Percentiles rank a stretch among this genome's conserved stretches.
Conservation (phyloP, 306 rosid genomes). For the Acacia melanoxylon region DNA sequence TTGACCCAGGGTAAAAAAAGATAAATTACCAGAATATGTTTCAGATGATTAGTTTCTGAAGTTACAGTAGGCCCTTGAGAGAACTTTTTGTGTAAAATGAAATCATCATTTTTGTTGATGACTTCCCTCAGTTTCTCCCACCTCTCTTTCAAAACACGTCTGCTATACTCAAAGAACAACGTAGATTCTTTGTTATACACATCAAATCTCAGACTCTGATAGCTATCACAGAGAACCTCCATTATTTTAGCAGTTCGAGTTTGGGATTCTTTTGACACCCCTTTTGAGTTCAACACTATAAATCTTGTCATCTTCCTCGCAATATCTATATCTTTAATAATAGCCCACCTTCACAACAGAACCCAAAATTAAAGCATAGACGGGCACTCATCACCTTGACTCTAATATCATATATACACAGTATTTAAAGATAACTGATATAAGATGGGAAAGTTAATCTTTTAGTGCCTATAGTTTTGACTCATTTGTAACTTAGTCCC, state of each 20-base stretch:
- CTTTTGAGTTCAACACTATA: conserved; percentile 58
- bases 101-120: conserved; percentile 30
- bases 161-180: conserved; percentile 44
- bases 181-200: conserved; percentile 9
- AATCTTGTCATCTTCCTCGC: conserved; percentile 64
- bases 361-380: not conserved
- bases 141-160: conserved; percentile 50
- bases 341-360: conserved; percentile 59
- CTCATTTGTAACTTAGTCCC: too few species aligned
- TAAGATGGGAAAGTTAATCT: too few species aligned
- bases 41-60: conserved; percentile 49
- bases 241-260: conserved; percentile 64
- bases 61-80: conserved; percentile 45
- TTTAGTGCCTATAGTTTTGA: too few species aligned
- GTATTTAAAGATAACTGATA: not conserved
- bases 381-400: not conserved
- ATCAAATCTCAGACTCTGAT: not conserved
- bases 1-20: not conserved
- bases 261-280: conserved; percentile 83
- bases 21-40: conserved; percentile 50
- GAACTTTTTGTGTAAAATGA: conserved; percentile 38
- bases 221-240: conserved; percentile 56
- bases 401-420: not conserved
- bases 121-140: conserved; percentile 61
- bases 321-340: conserved; percentile 69